phyloP scores from a whole-genome alignment of 2,329 filamentous ascomycete genomes.

The Aspergillus sp. region DNA sequence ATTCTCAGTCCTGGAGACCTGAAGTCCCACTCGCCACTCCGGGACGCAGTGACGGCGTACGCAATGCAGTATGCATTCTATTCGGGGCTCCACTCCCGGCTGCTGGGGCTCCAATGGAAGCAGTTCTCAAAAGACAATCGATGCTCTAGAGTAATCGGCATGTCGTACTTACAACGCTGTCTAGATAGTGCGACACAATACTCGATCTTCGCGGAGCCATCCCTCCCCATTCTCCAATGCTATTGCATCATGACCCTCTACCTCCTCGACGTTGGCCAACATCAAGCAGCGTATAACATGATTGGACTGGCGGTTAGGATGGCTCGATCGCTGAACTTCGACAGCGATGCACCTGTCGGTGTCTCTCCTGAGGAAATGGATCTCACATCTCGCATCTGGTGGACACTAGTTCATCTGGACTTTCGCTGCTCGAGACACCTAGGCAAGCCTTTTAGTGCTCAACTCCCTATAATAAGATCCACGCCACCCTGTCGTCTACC shows the following conservation, averaged over 20 bases:
- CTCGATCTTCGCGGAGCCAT: slow-evolving; percentile 13
- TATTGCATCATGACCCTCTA: slow-evolving; percentile 22
- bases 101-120: slow-evolving; percentile 18
- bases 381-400: slow-evolving; percentile 14
- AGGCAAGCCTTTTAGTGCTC: slow-evolving; percentile 16
- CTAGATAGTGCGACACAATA: slow-evolving; percentile 14
- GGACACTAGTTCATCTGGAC: slow-evolving; percentile 20
- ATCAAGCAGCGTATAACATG: slow-evolving; percentile 23
- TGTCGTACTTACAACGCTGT: slow-evolving; percentile 21
- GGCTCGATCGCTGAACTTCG: slow-evolving; percentile 16
- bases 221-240: slow-evolving; percentile 17
- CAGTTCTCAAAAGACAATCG: slow-evolving; percentile 1
- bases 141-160: slow-evolving; percentile 3
- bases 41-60: slow-evolving; percentile 20
- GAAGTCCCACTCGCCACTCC: slow-evolving; percentile 4
- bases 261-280: slow-evolving; percentile 18
- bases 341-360: slow-evolving; percentile 7
- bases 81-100: slow-evolving; percentile 16
- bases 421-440: slow-evolving; percentile 19
- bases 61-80: slow-evolving; percentile 17
- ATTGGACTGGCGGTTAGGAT: slow-evolving; percentile 21
- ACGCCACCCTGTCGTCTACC: not conserved
- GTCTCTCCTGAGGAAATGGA: not conserved
- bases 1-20: slow-evolving; percentile 3
- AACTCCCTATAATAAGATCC: not conserved